Base-by-base conservation (phyloP, 2,329 filamentous ascomycete genomes). In the Alternaria hordeiaustralica region DNA sequence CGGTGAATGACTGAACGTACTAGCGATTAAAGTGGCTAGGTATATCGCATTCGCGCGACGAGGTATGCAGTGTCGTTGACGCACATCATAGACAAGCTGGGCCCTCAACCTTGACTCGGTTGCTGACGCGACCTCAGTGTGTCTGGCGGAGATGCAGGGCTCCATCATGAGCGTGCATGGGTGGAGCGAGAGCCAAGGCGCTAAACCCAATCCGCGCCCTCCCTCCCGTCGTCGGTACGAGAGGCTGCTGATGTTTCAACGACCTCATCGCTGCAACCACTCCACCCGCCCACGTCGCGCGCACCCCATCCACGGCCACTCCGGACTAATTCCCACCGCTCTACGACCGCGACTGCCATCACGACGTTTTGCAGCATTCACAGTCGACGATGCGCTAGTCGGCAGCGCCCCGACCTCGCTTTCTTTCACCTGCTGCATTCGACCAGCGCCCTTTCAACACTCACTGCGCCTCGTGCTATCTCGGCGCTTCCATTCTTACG, bases 311-410 rank as follows among this genome's bases (percentile, higher is more conserved):
- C 45, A 20, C 56, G 11, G 23, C 25, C 54, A 20, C 21, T 60
- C 33, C 30, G 9, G 36, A 23, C 50, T 11, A 36, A 36, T 25
- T 23, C 13, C 47, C 13, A 9, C 43, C 55, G 54, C 62, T 60
- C 44, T 49, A 43, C 64, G 44, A 28, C 45, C 64, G 65, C 68
- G 61, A 64, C 63, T 56, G 55, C 66, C 62, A 60, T 57, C 61
- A 47, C 56, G 51, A 23, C 45, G n/a, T 46, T 41, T 21, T 53
- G 57, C 53, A 49, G n/a, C 56, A 13, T 50, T 26, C 53, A 21
- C 54, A 47, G 33, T 57, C 65, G 46, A 65, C 58, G 46, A 66
- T 68, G 60, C 61, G 49, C 41, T 53, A 26, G 18, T 30, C 57
- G 47, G 6, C 47, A 51, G 41, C 46, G 53, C 61, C 43, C 18